These are phyloP conservation scores for Chrysoporthe cubensis DNA, from an alignment of 2,329 filamentous ascomycete species.

Conservation along the genomic window DNA sequence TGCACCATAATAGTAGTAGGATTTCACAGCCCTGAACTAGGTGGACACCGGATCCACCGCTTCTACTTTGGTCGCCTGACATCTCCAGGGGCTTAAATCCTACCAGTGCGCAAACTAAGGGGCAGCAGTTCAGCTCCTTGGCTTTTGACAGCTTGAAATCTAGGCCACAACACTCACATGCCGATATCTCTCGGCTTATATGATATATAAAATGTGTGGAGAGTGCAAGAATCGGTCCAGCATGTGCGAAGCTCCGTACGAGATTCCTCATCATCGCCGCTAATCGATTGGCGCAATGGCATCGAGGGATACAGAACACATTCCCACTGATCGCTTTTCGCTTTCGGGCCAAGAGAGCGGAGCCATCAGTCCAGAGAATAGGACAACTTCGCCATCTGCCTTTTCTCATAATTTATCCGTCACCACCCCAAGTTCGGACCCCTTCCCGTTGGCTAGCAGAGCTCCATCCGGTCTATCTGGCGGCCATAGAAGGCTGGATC, in stretches of 20 bases:
- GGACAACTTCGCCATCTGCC: background rate
- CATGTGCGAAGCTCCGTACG: background rate
- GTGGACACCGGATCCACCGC: background rate
- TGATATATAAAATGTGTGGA: background rate
- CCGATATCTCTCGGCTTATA: background rate
- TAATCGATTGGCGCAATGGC: background rate
- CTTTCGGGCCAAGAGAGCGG: background rate
- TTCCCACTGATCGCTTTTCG: background rate
- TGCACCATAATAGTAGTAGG: background rate
- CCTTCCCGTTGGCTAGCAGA: background rate
- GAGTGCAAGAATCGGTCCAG: background rate
- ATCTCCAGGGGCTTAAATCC: background rate
- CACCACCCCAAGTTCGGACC: background rate
- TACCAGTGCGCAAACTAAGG: background rate
- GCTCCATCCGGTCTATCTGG: background rate
- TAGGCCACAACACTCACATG: background rate
- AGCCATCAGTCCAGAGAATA: background rate
- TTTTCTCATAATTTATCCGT: background rate
- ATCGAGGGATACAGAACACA: background rate
- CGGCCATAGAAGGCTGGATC: background rate
- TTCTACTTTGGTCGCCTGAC: background rate
- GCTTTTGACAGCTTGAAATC: background rate
- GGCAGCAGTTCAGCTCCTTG: conserved; percentile 1
- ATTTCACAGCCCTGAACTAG: background rate
- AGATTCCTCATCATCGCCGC: background rate